phyloP scores from a whole-genome alignment of 768 basidiomycete genomes.

The Macrolepiota fuliginosa region DNA sequence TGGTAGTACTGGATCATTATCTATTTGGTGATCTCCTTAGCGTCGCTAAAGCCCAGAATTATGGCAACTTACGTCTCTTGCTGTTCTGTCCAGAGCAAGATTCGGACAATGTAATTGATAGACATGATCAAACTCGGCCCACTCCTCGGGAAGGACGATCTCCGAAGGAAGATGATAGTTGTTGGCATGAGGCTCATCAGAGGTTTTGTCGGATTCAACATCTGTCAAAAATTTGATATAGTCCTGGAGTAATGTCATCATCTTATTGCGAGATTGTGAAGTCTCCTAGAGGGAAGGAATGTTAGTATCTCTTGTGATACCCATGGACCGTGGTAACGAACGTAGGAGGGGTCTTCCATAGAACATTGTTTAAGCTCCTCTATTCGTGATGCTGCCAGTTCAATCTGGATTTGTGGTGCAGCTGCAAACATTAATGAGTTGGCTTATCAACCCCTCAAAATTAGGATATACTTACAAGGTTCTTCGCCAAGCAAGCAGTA shows the following conservation, averaged over 20 bases:
- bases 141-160: constrained; percentile 64
- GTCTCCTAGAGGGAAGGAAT: constrained; percentile 12
- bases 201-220: constrained; percentile 40
- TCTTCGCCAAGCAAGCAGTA: constrained; percentile 74
- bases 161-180: constrained; percentile 69
- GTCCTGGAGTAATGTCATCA: constrained; percentile 57
- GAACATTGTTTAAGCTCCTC: constrained; percentile 36
- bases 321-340: background rate
- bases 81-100: constrained; percentile 70
- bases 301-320: background rate
- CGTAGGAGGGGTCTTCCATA: constrained; percentile 5
- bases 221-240: constrained; percentile 56
- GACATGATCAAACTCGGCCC: constrained; percentile 85
- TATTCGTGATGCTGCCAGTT: constrained; percentile 54
- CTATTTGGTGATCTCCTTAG: constrained; percentile 34
- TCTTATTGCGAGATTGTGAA: constrained; percentile 27
- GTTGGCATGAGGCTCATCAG: constrained; percentile 24
- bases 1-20: constrained; percentile 88
- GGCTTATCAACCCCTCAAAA: background rate
- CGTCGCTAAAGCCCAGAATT: background rate
- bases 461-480: constrained; percentile 46
- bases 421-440: constrained; percentile 36
- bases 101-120: constrained; percentile 89
- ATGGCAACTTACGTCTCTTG: constrained; percentile 67
- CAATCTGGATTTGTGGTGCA: constrained; percentile 63